Evolutionary conservation across 2,329 filamentous ascomycete species (phyloP), one percentile per base, ranked within the genome.

Genomic region (Xylariomycetidae sp.): DNA sequence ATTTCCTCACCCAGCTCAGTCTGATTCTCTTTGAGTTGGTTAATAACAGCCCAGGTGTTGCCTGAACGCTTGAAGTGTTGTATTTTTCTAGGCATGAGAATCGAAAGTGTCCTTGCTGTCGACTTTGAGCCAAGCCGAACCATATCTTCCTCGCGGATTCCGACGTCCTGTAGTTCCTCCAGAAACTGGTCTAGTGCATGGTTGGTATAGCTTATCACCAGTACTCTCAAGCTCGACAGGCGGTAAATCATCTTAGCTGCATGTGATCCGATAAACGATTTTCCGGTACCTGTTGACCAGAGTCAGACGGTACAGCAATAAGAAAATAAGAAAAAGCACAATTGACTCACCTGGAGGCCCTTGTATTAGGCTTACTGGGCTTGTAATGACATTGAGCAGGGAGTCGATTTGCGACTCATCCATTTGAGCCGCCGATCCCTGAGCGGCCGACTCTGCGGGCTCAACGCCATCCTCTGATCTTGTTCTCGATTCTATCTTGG

Each of bases 211-310:
- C 72, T 77, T 2, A 83, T 54, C 0, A 87, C 71, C 0, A 88
- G 60, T 0, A 87, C 71, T 0, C 54, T 71, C 16, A 71, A 59
- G 0, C 44, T 15, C 0, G 70, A 74, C 6, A 64, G 45, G 1
- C 70, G 48, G 15, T 75, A 56, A 0, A 87, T 50, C 0, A 64
- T 53, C 31, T 78, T 77, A 0, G 73, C 70, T 1, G 80, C 61
- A 2, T 82, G 57, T 0, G 81, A 75, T 0, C 83, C 84, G 3
- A 85, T 70, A 44, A 85, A 86, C 0, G 80, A 85, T 42, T 88
- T 88, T 2, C 84, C 84, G 0, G 82, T 88, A 0, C 80, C 78
- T 78, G 31, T 6, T 31, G 6, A 15, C 16, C n/a, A 18, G 15
- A 18, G 31, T 25, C 6, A 3, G 16, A 18, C 11, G 22, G 13